Percentiles rank a stretch among this genome's conserved stretches.
Evolutionary conservation across 345 rosid genomes (phyloP).

Genomic region (Eucalyptus erythrocorys): DNA sequence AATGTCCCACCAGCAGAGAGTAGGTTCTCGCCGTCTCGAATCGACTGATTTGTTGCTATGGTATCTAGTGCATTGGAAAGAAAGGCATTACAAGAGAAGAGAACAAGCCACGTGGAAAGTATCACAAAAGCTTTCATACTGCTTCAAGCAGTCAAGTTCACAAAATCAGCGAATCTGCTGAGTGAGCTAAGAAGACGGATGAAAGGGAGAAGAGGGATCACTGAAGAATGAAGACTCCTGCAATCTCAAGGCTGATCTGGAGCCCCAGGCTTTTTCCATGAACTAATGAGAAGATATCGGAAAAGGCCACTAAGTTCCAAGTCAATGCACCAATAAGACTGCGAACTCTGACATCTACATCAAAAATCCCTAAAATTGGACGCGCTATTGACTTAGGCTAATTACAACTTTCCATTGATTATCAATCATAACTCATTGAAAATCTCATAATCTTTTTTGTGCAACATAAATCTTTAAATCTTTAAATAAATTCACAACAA

Average conservation of each 20-base stretch:
- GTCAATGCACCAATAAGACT: not conserved
- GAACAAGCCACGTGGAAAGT: not conserved
- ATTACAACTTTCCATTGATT: not conserved
- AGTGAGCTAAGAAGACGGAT: not conserved
- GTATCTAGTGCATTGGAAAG: not conserved
- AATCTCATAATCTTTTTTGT: not conserved
- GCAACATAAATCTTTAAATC: too few relatives aligned
- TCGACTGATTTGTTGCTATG: not conserved
- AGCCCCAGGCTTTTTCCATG: not conserved
- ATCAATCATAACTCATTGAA: not conserved
- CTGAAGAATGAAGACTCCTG: not conserved
- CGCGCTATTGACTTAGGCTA: too few relatives aligned
- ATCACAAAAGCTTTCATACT: not conserved
- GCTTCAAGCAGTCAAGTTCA: not conserved
- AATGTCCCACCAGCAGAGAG: constrained; percentile 3
- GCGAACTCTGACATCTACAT: not conserved
- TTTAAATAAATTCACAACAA: not conserved
- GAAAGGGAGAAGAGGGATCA: not conserved
- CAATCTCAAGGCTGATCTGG: not conserved
- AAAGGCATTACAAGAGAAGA: not conserved
- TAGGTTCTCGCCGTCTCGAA: constrained; percentile 11
- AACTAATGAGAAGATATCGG: too few relatives aligned
- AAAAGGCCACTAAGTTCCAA: not conserved
- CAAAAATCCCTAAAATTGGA: not conserved
- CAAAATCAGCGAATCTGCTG: not conserved